Conservation (phyloP, 768 basidiomycete species). For the Russula brevipes region DNA sequence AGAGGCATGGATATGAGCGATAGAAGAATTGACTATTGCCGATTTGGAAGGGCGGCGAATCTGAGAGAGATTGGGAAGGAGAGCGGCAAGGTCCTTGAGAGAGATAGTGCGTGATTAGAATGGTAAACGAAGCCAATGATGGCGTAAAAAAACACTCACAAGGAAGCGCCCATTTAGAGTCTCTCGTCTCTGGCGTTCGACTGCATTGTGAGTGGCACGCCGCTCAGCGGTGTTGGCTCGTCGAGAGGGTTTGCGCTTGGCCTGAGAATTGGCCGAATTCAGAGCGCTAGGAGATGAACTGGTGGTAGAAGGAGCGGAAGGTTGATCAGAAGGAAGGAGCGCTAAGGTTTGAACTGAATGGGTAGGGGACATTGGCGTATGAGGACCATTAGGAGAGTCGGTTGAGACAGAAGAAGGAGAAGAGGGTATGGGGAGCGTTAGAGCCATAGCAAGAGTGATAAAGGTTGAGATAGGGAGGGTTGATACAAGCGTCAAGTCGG, state of each 20-base stretch:
- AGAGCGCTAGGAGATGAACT: conserved; percentile 18
- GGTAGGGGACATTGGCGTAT: conserved; percentile 45
- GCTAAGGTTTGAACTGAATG: conserved; percentile 34
- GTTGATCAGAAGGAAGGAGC: conserved; percentile 34
- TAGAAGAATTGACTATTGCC: conserved; percentile 93
- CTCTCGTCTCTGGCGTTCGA: conserved; percentile 90
- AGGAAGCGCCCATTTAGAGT: conserved; percentile 90
- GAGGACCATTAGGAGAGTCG: conserved; percentile 42
- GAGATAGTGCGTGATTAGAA: background rate
- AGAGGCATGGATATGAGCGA: conserved; percentile 80
- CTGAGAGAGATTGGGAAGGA: conserved; percentile 86
- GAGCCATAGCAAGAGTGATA: conserved; percentile 33
- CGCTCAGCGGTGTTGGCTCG: conserved; percentile 96
- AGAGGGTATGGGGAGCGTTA: conserved; percentile 38
- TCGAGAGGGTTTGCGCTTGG: conserved; percentile 77
- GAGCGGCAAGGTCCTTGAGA: conserved; percentile 78
- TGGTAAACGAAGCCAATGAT: conserved; percentile 2
- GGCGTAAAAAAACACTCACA: conserved; percentile 38
- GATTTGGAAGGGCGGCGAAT: conserved; percentile 94
- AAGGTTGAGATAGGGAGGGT: conserved; percentile 13
- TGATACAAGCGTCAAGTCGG: conserved; percentile 25
- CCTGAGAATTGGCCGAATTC: conserved; percentile 34
- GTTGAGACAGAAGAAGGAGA: conserved; percentile 39
- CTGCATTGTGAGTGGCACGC: conserved; percentile 94
- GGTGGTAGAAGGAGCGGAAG: conserved; percentile 25